Conservation (phyloP, 116 monocot genomes). For the Papilionanthe hybrid region DNA sequence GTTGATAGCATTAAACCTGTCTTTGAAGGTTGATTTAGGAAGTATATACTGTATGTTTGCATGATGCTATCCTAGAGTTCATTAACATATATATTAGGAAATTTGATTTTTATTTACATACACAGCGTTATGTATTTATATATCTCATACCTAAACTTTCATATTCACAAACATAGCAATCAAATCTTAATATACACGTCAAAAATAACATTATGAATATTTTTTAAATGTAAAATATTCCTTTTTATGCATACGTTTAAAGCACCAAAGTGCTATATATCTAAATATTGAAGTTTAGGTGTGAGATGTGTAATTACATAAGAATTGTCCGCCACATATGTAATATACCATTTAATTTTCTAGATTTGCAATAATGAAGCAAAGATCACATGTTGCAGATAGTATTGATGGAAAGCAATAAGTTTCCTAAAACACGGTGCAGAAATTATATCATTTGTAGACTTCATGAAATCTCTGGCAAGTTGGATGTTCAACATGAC, state of each 20-base stretch:
- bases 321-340: too few species aligned
- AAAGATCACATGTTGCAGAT: neutral
- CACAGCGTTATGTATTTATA: too few species aligned
- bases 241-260: too few species aligned
- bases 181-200: too few species aligned
- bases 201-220: too few species aligned
- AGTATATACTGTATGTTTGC: neutral
- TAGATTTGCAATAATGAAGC: slow-evolving; percentile 6
- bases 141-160: too few species aligned
- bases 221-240: too few species aligned
- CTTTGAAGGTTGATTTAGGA: slow-evolving; percentile 67
- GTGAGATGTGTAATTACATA: too few species aligned
- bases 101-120: neutral
- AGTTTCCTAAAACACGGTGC: neutral
- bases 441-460: neutral
- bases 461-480: neutral
- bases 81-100: neutral
- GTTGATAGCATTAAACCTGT: slow-evolving; percentile 77
- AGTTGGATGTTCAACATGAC: neutral
- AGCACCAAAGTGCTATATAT: too few species aligned
- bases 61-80: neutral
- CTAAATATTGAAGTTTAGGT: too few species aligned
- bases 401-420: neutral
- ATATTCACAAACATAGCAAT: too few species aligned
- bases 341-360: neutral